Evolutionary conservation across 169 alveolate genomes (phyloP).

Genomic region (Besnoitia besnoiti): DNA sequence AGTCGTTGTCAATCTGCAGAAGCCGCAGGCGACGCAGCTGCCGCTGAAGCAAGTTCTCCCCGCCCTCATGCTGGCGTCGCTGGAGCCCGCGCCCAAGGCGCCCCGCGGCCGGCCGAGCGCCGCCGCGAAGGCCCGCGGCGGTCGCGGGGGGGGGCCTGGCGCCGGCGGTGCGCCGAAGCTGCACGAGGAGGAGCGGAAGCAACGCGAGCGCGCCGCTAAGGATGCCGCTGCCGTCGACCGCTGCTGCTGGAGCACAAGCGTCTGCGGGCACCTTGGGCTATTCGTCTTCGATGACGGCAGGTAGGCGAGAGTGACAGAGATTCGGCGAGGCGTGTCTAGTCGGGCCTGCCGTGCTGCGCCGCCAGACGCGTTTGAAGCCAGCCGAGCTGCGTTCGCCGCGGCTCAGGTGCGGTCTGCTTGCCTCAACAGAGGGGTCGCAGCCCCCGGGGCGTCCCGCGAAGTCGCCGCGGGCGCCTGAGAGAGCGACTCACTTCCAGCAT

Average conservation of each 20-base stretch:
- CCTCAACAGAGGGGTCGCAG: too few relatives aligned
- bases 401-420: too few relatives aligned
- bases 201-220: background rate
- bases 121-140: background rate
- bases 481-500: too few relatives aligned
- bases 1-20: background rate
- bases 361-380: too few relatives aligned
- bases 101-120: background rate
- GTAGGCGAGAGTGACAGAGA: background rate
- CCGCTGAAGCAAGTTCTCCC: background rate
- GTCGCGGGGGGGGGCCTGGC: too few relatives aligned
- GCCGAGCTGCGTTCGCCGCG: too few relatives aligned
- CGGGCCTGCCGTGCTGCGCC: too few relatives aligned
- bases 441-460: too few relatives aligned
- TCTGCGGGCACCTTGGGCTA: background rate
- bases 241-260: slow-evolving; percentile 14
- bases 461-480: too few relatives aligned
- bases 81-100: background rate
- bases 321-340: too few relatives aligned
- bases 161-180: too few relatives aligned
- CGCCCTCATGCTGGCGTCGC: background rate
- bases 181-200: too few relatives aligned
- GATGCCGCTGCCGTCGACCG: background rate
- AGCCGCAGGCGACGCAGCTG: background rate
- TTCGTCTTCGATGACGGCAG: slow-evolving; percentile 19